These are phyloP conservation scores for Glycine soja DNA, from an alignment of 306 rosid species.

Conservation along the genomic window DNA sequence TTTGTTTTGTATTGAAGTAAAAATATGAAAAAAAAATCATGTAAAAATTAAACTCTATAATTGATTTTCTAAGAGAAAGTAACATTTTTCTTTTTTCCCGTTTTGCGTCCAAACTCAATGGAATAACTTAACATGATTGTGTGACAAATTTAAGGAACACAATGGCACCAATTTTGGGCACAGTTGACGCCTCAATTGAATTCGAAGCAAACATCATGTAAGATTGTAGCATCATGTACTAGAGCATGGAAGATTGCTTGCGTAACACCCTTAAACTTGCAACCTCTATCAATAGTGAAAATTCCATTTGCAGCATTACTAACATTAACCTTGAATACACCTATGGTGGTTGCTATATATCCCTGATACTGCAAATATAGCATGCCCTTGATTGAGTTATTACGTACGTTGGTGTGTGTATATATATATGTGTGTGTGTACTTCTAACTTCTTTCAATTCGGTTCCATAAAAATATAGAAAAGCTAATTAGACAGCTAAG, in stretches of 20 bases:
- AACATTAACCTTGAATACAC: not conserved
- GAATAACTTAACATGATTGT: slow-evolving; percentile 40
- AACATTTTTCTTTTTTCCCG: not conserved
- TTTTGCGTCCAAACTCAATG: slow-evolving; percentile 16
- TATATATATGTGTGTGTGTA: too few relatives aligned
- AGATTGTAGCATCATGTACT: slow-evolving; percentile 27
- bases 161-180: slow-evolving; percentile 18
- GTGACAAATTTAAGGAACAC: slow-evolving; percentile 26
- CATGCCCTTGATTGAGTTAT: too few relatives aligned
- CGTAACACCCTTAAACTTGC: not conserved
- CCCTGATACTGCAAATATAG: not conserved
- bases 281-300: too few relatives aligned
- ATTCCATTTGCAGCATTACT: not conserved
- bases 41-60: not conserved
- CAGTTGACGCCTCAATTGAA: slow-evolving; percentile 42
- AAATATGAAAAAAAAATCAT: too few relatives aligned
- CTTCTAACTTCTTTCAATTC: not conserved
- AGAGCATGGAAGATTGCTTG: slow-evolving; percentile 34
- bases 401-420: too few relatives aligned
- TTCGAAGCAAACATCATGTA: slow-evolving; percentile 44
- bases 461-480: not conserved
- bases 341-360: not conserved
- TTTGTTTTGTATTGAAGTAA: too few relatives aligned
- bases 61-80: not conserved
- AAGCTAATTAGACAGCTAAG: not conserved